Evolutionary conservation across 345 rosid species (phyloP).

Genomic region (Gossypium thurberi): DNA sequence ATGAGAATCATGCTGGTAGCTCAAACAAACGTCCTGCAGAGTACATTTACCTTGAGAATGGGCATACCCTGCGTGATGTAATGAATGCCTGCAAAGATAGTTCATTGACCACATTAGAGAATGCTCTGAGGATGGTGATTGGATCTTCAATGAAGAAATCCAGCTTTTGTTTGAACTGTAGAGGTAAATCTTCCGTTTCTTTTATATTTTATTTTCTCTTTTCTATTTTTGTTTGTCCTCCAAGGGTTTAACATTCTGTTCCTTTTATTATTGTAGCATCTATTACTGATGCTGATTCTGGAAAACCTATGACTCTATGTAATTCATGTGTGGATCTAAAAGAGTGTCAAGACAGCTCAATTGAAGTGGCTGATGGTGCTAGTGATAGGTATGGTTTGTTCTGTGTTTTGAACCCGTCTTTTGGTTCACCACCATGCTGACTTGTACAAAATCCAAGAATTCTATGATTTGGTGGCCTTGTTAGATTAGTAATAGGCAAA

Average conservation of each 20-base stretch:
- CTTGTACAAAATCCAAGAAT: not conserved
- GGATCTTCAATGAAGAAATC: slow-evolving; percentile 52
- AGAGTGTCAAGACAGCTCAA: slow-evolving; percentile 26
- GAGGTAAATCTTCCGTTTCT: slow-evolving; percentile 46
- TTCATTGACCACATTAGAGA: slow-evolving; percentile 54
- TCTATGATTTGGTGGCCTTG: not conserved
- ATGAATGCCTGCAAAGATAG: slow-evolving; percentile 68
- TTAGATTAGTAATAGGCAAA: not conserved
- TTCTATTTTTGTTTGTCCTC: not conserved
- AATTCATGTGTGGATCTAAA: slow-evolving; percentile 40
- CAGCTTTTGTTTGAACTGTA: slow-evolving; percentile 67
- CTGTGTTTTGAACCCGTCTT: not conserved
- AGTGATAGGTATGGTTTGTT: slow-evolving; percentile 30
- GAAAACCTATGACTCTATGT: slow-evolving; percentile 44
- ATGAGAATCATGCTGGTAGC: slow-evolving; percentile 83
- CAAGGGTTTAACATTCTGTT: not conserved
- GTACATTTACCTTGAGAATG: slow-evolving; percentile 64
- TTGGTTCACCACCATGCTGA: not conserved
- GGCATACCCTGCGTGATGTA: slow-evolving; percentile 70
- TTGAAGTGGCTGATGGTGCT: slow-evolving; percentile 19
- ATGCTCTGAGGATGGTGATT: slow-evolving; percentile 37
- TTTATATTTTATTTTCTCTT: slow-evolving; percentile 9
- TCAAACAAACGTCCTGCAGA: slow-evolving; percentile 82
- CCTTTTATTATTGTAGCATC: slow-evolving; percentile 35
- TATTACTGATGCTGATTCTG: slow-evolving; percentile 22